These are phyloP conservation scores for Heliosperma pusillum DNA, from an alignment of 148 eudicot genomes.

Conservation along the genomic window DNA sequence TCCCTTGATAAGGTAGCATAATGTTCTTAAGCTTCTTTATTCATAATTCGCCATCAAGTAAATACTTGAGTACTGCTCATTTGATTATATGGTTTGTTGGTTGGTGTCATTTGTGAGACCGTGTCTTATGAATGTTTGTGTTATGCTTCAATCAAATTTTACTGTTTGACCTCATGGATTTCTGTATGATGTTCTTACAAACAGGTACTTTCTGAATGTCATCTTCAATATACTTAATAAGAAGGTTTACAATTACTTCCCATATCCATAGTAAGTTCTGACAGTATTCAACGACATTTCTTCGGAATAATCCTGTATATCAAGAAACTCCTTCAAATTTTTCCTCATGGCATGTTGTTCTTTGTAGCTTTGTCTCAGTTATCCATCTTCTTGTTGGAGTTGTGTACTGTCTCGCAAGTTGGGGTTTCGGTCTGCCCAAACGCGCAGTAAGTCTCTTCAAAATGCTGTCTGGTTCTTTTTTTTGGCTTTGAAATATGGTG, in stretches of 20 bases:
- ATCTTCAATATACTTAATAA: slow-evolving; percentile 97
- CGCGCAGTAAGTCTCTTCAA: slow-evolving; percentile 70
- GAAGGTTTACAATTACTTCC: slow-evolving; percentile 98
- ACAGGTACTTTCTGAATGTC: slow-evolving; percentile 91
- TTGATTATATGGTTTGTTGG: no score
- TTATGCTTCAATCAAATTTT: background rate
- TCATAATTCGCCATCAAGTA: no score
- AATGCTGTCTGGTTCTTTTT: background rate
- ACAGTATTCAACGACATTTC: background rate
- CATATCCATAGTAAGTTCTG: slow-evolving; percentile 82
- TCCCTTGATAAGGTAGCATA: no score
- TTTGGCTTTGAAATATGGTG: background rate
- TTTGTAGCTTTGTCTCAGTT: slow-evolving; percentile 82
- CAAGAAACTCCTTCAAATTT: background rate
- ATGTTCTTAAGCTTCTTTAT: no score
- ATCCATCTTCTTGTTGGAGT: slow-evolving; percentile 87
- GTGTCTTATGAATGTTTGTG: background rate
- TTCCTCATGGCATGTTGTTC: background rate
- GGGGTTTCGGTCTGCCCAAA: slow-evolving; percentile 93
- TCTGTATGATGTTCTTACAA: background rate
- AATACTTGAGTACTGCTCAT: no score
- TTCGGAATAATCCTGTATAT: background rate
- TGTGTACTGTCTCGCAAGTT: slow-evolving; percentile 77
- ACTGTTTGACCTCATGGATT: no score
- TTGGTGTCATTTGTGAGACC: background rate